Evolutionary conservation across 2,329 filamentous ascomycete genomes (phyloP).

Genomic region (Stenocarpella maydis): DNA sequence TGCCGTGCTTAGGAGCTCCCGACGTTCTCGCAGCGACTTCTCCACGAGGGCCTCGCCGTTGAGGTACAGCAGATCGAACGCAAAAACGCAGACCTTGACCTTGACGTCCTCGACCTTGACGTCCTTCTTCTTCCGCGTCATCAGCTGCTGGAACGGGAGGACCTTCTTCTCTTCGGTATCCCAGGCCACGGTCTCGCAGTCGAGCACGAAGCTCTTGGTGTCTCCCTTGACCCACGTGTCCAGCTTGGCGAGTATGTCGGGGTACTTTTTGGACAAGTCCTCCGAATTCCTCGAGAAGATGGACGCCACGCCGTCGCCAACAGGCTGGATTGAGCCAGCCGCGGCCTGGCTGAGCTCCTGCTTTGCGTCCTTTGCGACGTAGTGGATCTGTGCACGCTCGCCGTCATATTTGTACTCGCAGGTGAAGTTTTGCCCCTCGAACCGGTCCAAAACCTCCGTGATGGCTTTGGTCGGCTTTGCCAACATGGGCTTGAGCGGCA

Average conservation of each 20-base stretch:
- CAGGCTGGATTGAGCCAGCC: conserved; percentile 68
- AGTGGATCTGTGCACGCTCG: conserved; percentile 98
- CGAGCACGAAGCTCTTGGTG: conserved; percentile 95
- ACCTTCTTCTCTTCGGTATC: conserved; percentile 95
- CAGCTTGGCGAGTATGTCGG: conserved; percentile 90
- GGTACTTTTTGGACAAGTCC: conserved; percentile 96
- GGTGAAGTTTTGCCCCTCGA: conserved; percentile 93
- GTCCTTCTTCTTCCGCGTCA: conserved; percentile 98
- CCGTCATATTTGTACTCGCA: conserved; percentile 99
- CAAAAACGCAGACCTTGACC: conserved; percentile 96
- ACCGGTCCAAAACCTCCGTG: conserved; percentile 94
- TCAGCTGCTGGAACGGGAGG: conserved; percentile 94
- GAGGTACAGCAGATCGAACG: conserved; percentile 92
- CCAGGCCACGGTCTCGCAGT: conserved; percentile 98
- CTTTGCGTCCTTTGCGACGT: conserved; percentile 82
- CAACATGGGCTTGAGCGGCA: conserved; percentile 97
- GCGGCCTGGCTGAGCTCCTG: conserved; percentile 72
- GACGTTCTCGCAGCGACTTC: conserved; percentile 83
- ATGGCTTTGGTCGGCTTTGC: conserved; percentile 98
- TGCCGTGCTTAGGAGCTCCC: conserved; percentile 75
- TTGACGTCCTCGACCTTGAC: conserved; percentile 96
- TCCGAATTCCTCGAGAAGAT: conserved; percentile 99
- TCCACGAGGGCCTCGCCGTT: conserved; percentile 92
- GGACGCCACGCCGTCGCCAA: conserved; percentile 78
- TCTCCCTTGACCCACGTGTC: conserved; percentile 88